Evolutionary conservation across 2,329 filamentous ascomycete species (phyloP), one percentile per base, ranked within the genome.

Genomic region (Xylariaceae sp.): DNA sequence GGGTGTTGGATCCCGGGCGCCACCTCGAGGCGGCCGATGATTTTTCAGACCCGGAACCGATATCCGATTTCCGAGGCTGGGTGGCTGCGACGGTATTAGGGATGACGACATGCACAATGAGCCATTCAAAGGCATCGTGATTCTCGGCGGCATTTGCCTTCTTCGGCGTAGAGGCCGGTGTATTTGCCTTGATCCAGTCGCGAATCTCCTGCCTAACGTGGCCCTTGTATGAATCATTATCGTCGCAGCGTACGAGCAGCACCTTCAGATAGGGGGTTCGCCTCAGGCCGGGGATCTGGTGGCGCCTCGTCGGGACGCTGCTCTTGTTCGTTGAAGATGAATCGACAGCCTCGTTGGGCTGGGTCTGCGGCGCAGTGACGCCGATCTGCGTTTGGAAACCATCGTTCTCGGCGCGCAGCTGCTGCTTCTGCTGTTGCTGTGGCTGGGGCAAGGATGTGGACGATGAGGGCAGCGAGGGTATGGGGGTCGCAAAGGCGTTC

Each of bases 81-180:
- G 85, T 88, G 19, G 89, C 85, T 1, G 89, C 90, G 13, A 83
- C 78, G 0, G 89, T 92, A 59, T 95, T 92, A 13, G 92, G 92
- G 16, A 95, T 77, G 12, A 96, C 88, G 22, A 99, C 89, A 69
- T 99, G 94, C 19, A 99, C 68, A 51, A 99, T 89, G 60, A 99
- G 76, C 88, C 92, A 97, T 71, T 99, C 94, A 63, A 88, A 96
- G 0, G 94, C 92, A 74, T 99, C 92, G 67, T 99, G 94, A 58
- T 95, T 94, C 67, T 96, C 92, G 65, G 91, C 86, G 18, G 83
- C 85, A 65, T 78, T 89, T 18, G 74, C 72, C 65, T 79, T 80
- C 40, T 83, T 81, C 49, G 77, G 80, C 53, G 80, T 74, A 1
- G 82, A 76, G 0, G 81, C 75, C 0, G 83, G 80, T 0, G 86